These are phyloP conservation scores for Tothia fuscella DNA, from an alignment of 2,329 filamentous ascomycete species.

Conservation along the genomic window DNA sequence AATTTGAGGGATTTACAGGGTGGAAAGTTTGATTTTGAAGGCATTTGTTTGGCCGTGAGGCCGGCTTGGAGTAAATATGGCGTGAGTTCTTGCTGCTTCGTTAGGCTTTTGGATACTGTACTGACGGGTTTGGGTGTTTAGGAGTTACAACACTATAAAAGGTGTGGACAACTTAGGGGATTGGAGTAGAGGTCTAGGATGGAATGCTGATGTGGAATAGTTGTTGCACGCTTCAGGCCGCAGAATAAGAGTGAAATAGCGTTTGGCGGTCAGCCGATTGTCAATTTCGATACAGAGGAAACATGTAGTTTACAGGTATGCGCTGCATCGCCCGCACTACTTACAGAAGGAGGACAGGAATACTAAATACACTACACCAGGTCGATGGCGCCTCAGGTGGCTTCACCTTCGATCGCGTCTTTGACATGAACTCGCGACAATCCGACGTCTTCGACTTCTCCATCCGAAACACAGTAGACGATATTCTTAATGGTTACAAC, in stretches of 20 bases:
- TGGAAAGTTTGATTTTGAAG: no score
- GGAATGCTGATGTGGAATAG: conserved; percentile 40
- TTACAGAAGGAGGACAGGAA: not conserved
- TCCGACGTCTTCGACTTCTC: conserved; percentile 96
- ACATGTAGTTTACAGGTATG: conserved; percentile 76
- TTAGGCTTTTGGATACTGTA: conserved; percentile 6
- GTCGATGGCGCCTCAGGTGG: conserved; percentile 70
- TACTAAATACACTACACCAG: conserved; percentile 36
- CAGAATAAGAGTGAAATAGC: conserved; percentile 91
- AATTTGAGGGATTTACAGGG: no score
- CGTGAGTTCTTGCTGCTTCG: conserved; percentile 26
- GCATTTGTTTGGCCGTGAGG: no score
- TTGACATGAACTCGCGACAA: conserved; percentile 85
- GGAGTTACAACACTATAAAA: conserved; percentile 36
- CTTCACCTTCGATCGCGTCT: conserved; percentile 93
- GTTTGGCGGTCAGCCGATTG: conserved; percentile 83
- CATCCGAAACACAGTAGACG: conserved; percentile 88
- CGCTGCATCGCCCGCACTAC: not conserved
- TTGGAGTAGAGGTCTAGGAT: not conserved
- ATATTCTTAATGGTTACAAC: conserved; percentile 98
- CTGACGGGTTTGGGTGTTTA: conserved; percentile 13
- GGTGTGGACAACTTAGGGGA: conserved; percentile 18
- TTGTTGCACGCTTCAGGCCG: conserved; percentile 94
- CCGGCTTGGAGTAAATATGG: no score
- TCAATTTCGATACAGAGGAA: conserved; percentile 76